These are phyloP conservation scores for Epichloe glyceriae DNA, from an alignment of 2,329 filamentous ascomycete genomes.

Conservation along the genomic window DNA sequence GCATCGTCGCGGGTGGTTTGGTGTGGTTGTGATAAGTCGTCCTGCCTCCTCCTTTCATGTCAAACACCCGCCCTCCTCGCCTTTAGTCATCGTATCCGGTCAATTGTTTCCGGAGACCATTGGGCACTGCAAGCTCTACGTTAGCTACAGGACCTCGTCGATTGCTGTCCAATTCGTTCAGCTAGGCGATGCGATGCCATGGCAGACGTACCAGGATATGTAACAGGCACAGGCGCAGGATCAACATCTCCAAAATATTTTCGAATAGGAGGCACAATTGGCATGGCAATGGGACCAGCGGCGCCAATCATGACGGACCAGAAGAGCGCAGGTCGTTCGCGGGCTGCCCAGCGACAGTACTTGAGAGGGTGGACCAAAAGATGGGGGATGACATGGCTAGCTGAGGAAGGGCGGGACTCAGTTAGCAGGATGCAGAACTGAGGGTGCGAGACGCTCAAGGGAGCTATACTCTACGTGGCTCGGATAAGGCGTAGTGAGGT, in stretches of 20 bases:
- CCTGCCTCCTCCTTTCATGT: neutral
- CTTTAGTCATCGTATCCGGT: slow-evolving; percentile 46
- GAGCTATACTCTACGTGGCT: neutral
- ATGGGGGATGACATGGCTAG: slow-evolving; percentile 51
- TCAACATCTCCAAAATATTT: slow-evolving; percentile 59
- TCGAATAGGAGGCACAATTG: slow-evolving; percentile 63
- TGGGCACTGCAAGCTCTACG: slow-evolving; percentile 32
- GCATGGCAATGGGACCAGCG: slow-evolving; percentile 56
- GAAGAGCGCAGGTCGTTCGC: slow-evolving; percentile 84
- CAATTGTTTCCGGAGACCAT: slow-evolving; percentile 45
- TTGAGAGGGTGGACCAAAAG: slow-evolving; percentile 73
- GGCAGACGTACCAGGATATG: slow-evolving; percentile 75
- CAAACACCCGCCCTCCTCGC: slow-evolving; percentile 9
- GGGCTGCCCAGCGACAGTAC: slow-evolving; percentile 78
- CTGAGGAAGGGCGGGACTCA: neutral
- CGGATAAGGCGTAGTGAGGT: neutral
- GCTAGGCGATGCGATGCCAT: neutral
- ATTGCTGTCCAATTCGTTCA: neutral
- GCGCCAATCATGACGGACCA: slow-evolving; percentile 67
- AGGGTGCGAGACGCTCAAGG: neutral
- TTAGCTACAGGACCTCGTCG: neutral
- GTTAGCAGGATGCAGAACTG: neutral
- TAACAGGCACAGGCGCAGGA: slow-evolving; percentile 63
- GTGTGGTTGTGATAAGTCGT: neutral
- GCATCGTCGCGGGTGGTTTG: neutral